Base-by-base conservation (phyloP, 1,139 yeast genomes). In the Eremothecium gossypii region DNA sequence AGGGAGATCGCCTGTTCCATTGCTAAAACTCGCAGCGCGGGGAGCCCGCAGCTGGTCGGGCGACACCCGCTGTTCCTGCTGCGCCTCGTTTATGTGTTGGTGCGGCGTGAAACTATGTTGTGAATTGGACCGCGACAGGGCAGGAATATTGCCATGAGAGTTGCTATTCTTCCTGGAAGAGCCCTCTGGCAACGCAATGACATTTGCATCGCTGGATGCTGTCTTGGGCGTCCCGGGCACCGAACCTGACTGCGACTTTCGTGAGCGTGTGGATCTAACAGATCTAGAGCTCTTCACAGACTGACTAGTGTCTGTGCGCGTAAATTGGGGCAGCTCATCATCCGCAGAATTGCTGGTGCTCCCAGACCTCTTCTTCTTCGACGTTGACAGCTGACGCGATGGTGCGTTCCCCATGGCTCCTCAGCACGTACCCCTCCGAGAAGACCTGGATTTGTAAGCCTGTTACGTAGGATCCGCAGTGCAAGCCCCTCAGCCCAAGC, bases 1-100 rank as follows among this genome's bases (percentile, higher is more conserved):
- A 2, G 87, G 87, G 43, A 73, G 63, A 48, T 58, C 62, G 2
- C 53, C 47, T 6, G 23, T 17, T 6, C 23, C 23, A 8, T 44
- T 47, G 32, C 49, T 49, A 36, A 45, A 45, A 34, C 43, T 37
- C 13, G 36, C 36, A 29, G 45, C 40, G 7, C 43, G 20, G 30
- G 43, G 40, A 11, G 39, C 39, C 23, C 35, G 33, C 12, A 30
- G 39, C 20, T 32, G 28, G 9, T 41, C 36, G 11, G 46, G 27
- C 11, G 38, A 32, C 17, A 39, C 13, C 23, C 40, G 42, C 36
- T 32, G 40, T 10, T 41, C 45, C 8, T 44, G 42, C 13, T 27
- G 40, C 9, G 38, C 31, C 11, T 33, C 47, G 17, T 34, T 34
- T 20, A 29, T 34, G 8, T 34, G 37, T 14, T 34, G 37, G 9